Base-by-base conservation (phyloP, 2,329 filamentous ascomycete species). In the Beauveria sp. region DNA sequence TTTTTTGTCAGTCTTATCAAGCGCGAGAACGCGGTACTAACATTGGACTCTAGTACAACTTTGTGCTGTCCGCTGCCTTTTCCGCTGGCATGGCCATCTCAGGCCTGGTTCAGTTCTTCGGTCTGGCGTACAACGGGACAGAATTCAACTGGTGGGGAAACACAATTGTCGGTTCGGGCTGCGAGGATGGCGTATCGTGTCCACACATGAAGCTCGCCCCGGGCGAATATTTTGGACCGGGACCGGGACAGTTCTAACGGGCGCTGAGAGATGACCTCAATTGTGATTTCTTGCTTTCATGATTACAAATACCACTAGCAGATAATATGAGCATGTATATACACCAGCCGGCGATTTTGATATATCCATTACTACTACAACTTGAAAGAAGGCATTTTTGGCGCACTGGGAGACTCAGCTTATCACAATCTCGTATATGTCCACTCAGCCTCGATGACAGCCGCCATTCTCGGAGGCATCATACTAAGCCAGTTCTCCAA, bases 21-120 rank as follows among this genome's bases (percentile, higher is more conserved):
- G 22, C 10, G 18, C 16, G 7, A 43, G 6, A 18, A 26, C 14
- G 9, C 53, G 4, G 3, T 47, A n/a, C 50, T 60, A 54, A 60
- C 49, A 20, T 30, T 34, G 1, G 3, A 10, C n/a, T 2, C 22
- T 34, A 67, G 66, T 67, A 67, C 51, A 67, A 77, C 60, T 78
- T 77, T 60, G 72, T 78, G 7, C 67, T 78, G 14, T 77, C 75
- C 10, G 75, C 76, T n/a, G 75, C 75, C 0, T 68, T 78, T 7
- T 75, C 77, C 62, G 73, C 71, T 1, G 76, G 74, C 5, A 71
- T 77, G 24, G 76, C 76, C 5, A 70, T 78, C 1, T 71, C 75
- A 0, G 75, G 74, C 0, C 71, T 78, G 18, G 69, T 78, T 28
- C 77, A 78, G 30, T 78, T 78, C 66, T 77, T 78, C 56, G 74